phyloP scores from a whole-genome alignment of 169 alveolate species.

The Eimeria praecox region DNA sequence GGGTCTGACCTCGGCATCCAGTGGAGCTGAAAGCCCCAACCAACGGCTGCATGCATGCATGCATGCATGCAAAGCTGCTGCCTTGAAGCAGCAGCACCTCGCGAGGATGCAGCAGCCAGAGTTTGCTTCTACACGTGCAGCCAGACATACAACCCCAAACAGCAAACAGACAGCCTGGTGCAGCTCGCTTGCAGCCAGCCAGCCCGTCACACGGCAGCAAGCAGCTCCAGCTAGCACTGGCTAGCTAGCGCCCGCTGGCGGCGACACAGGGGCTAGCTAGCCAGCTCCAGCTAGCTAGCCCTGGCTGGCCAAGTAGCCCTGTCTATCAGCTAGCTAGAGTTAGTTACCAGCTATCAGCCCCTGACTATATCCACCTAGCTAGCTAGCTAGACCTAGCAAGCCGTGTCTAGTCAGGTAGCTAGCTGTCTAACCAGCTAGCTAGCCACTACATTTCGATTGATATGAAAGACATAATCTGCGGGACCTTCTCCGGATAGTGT shows the following conservation, averaged over 20 bases:
- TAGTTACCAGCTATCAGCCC: not conserved
- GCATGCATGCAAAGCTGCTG: not conserved
- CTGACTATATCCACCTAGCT: too few species aligned
- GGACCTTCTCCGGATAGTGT: slow-evolving; percentile 81
- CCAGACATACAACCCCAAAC: not conserved
- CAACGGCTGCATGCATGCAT: not conserved
- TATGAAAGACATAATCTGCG: slow-evolving; percentile 73
- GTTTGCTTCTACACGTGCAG: not conserved
- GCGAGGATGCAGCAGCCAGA: not conserved
- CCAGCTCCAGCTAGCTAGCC: not conserved
- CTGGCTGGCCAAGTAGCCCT: not conserved
- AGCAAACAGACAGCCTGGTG: not conserved
- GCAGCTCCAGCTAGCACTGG: not conserved
- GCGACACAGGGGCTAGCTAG: not conserved
- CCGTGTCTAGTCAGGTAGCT: not conserved
- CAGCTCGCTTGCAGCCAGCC: not conserved
- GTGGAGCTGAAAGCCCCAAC: not conserved
- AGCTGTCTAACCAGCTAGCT: not conserved
- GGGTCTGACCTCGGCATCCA: not conserved
- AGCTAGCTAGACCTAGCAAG: not conserved
- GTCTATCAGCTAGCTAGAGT: not conserved
- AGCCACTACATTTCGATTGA: slow-evolving; percentile 48
- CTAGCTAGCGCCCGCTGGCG: not conserved
- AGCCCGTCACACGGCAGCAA: not conserved
- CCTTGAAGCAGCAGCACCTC: too few species aligned